phyloP scores from a whole-genome alignment of 1,284 basidiomycete genomes.

The Ceratobasidium theobromae region DNA sequence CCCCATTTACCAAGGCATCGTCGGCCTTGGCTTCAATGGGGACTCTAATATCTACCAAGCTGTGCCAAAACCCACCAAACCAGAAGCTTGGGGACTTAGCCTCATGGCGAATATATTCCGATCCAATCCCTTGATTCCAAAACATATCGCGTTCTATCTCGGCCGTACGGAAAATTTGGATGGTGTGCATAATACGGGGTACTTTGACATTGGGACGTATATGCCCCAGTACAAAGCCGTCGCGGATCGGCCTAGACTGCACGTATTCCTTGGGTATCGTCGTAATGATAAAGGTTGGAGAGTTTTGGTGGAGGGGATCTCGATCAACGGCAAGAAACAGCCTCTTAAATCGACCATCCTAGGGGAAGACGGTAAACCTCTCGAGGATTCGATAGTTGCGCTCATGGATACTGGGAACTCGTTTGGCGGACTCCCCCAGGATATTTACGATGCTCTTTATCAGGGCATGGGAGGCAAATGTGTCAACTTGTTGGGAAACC shows the following conservation, averaged over 20 bases:
- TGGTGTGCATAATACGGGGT: constrained; percentile 5
- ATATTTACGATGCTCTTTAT: neutral
- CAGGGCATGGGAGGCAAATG: constrained; percentile 4
- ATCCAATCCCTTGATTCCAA: constrained; percentile 5
- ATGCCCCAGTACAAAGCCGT: constrained; percentile 5
- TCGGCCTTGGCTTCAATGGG: constrained; percentile 13
- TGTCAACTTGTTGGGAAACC: neutral
- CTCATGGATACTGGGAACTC: constrained; percentile 29
- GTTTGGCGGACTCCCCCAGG: constrained; percentile 1
- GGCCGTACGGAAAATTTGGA: constrained; percentile 14
- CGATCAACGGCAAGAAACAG: constrained; percentile 6
- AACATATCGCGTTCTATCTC: constrained; percentile 27
- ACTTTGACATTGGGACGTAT: constrained; percentile 23
- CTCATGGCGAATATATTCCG: constrained; percentile 21
- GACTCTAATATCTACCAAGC: neutral
- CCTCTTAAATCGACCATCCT: neutral
- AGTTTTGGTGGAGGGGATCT: neutral
- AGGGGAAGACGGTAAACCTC: neutral
- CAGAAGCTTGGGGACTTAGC: constrained; percentile 12
- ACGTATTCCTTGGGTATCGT: neutral
- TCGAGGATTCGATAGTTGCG: neutral
- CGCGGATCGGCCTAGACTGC: neutral
- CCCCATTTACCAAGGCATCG: constrained; percentile 16
- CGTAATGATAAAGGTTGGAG: neutral
- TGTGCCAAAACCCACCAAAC: neutral